These are phyloP conservation scores for Cercospora citrullina DNA, from an alignment of 2,329 filamentous ascomycete species.

Conservation along the genomic window DNA sequence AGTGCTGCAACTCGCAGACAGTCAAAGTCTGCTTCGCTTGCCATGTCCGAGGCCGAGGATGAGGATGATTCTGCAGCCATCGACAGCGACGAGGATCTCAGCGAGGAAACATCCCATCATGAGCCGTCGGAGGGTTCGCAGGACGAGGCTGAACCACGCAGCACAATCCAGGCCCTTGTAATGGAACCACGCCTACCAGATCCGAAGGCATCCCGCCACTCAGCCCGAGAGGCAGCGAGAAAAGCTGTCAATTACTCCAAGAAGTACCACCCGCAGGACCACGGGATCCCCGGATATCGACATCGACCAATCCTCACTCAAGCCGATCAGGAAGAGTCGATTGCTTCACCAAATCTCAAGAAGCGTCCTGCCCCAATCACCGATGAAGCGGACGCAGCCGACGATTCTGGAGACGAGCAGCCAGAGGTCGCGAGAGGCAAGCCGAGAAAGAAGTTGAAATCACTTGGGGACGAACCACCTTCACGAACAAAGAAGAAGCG, in stretches of 20 bases:
- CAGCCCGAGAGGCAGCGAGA: slow-evolving; percentile 24
- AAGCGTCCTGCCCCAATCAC: slow-evolving; percentile 10
- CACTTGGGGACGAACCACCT: slow-evolving; percentile 1
- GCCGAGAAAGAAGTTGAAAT: slow-evolving; percentile 20
- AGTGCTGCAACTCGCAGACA: slow-evolving; percentile 17
- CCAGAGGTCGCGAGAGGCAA: not conserved
- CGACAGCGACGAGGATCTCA: slow-evolving; percentile 9
- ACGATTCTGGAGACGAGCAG: not conserved
- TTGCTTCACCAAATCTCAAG: not conserved
- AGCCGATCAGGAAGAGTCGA: not conserved
- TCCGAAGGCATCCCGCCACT: slow-evolving; percentile 30
- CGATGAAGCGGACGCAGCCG: not conserved
- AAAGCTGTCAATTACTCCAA: slow-evolving; percentile 30
- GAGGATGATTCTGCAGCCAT: not conserved
- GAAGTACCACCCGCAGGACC: slow-evolving; percentile 33
- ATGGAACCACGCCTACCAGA: slow-evolving; percentile 22
- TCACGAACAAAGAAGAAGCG: not conserved
- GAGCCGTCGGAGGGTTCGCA: slow-evolving; percentile 10
- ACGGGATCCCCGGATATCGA: slow-evolving; percentile 25
- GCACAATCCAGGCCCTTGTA: not conserved
- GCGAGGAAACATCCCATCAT: not conserved
- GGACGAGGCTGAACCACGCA: not conserved
- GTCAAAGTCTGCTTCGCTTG: slow-evolving; percentile 18
- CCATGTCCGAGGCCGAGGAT: slow-evolving; percentile 1
- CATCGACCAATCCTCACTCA: slow-evolving; percentile 16